A percentile compares a stretch with the other conserved stretches of the same genome.
These are phyloP conservation scores for Eucalyptus pauciflora DNA, from an alignment of 345 rosid species.

Conservation along the genomic window DNA sequence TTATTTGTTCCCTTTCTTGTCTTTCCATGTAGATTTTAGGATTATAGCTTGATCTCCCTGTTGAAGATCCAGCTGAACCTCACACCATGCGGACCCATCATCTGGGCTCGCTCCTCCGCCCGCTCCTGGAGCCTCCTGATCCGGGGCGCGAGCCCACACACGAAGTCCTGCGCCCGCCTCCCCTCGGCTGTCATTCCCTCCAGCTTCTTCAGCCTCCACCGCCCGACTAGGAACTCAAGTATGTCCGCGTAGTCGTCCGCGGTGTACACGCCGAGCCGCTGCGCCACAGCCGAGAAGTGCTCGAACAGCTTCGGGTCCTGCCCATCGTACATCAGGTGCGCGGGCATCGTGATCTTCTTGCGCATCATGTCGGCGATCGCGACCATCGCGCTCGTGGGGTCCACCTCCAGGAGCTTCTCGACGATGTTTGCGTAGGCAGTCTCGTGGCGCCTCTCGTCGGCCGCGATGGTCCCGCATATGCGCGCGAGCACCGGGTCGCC, in stretches of 20 bases:
- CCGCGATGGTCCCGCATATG: slow-evolving; percentile 64
- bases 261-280: slow-evolving; percentile 57
- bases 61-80: slow-evolving; percentile 67
- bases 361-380: slow-evolving; percentile 57
- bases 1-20: background rate
- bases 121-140: slow-evolving; percentile 51
- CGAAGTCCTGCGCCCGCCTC: slow-evolving; percentile 43
- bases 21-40: background rate
- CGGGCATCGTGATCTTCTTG: slow-evolving; percentile 64
- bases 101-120: slow-evolving; percentile 42
- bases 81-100: slow-evolving; percentile 17
- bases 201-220: slow-evolving; percentile 57
- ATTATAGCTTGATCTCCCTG: slow-evolving; percentile 1
- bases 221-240: slow-evolving; percentile 39
- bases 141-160: slow-evolving; percentile 41
- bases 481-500: slow-evolving; percentile 52
- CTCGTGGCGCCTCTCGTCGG: slow-evolving; percentile 73
- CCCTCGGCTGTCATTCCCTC: slow-evolving; percentile 52
- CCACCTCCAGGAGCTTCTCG: slow-evolving; percentile 55
- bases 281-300: slow-evolving; percentile 55
- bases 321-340: slow-evolving; percentile 61
- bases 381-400: slow-evolving; percentile 28
- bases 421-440: slow-evolving; percentile 41
- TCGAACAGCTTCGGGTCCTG: slow-evolving; percentile 41
- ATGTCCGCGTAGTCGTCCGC: slow-evolving; percentile 62